Evolutionary conservation across 1,139 yeast species (phyloP).

Genomic region (Meyerozyma carpophila): DNA sequence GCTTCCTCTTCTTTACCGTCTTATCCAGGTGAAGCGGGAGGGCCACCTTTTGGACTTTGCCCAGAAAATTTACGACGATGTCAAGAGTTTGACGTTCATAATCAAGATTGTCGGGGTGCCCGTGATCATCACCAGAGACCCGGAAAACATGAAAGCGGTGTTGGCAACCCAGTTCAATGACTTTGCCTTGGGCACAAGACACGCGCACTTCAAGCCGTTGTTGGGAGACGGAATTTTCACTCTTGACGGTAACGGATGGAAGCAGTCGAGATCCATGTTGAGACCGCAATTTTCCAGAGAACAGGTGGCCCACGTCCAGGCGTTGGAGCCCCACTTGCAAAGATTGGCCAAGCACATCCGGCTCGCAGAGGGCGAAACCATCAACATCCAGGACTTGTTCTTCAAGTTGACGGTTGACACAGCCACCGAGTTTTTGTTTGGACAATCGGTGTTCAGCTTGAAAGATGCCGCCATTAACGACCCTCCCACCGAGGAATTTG

Average conservation of each 20-base stretch:
- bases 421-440: conserved; percentile 38
- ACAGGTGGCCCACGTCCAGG: conserved; percentile 21
- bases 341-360: conserved; percentile 14
- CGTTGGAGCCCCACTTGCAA: conserved; percentile 21
- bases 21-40: background rate
- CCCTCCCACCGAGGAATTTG: conserved; percentile 13
- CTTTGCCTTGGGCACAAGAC: conserved; percentile 21
- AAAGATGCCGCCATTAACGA: conserved; percentile 25
- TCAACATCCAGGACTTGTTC: conserved; percentile 36
- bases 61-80: background rate
- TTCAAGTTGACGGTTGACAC: conserved; percentile 36
- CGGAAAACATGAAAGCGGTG: conserved; percentile 21
- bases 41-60: background rate
- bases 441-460: conserved; percentile 28
- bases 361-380: conserved; percentile 14
- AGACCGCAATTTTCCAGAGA: conserved; percentile 25
- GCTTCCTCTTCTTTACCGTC: background rate
- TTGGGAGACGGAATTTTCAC: conserved; percentile 24
- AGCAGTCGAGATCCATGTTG: conserved; percentile 23
- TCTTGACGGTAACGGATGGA: conserved; percentile 23
- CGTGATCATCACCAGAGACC: conserved; percentile 18
- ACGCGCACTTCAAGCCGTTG: conserved; percentile 15
- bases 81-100: conserved; percentile 7
- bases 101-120: conserved; percentile 15
- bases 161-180: conserved; percentile 23